Percentiles rank a stretch among this genome's conserved stretches.
phyloP scores from a whole-genome alignment of 2,329 filamentous ascomycete species.

The Talaromyces pinophilus region DNA sequence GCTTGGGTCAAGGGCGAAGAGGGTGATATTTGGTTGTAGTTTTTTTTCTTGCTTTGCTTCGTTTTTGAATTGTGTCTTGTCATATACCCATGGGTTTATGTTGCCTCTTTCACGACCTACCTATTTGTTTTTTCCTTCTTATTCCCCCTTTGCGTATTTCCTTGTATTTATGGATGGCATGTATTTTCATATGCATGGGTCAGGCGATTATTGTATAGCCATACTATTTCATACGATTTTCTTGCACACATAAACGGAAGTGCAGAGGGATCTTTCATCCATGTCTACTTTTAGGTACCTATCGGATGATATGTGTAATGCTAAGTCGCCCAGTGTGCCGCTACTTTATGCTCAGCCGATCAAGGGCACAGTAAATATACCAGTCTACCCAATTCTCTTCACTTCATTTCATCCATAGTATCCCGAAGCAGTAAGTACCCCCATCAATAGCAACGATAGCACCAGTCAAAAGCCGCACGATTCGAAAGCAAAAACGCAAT shows the following conservation, averaged over 20 bases:
- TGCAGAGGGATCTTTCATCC: background rate
- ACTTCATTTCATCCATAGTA: too few relatives aligned
- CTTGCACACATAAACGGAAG: background rate
- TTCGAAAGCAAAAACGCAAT: too few relatives aligned
- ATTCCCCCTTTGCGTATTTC: constrained; percentile 11
- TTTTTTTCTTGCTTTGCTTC: constrained; percentile 1
- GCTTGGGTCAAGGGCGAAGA: constrained; percentile 82
- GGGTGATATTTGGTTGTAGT: constrained; percentile 84
- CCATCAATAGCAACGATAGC: too few relatives aligned
- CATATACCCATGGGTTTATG: constrained; percentile 25
- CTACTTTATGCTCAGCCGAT: too few relatives aligned
- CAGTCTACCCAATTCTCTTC: too few relatives aligned
- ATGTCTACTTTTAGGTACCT: too few relatives aligned
- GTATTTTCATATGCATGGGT: constrained; percentile 6
- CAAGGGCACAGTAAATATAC: too few relatives aligned
- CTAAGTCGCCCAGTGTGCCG: too few relatives aligned
- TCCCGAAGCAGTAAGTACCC: too few relatives aligned
- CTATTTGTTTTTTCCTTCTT: constrained; percentile 15
- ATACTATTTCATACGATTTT: constrained; percentile 1
- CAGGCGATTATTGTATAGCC: constrained; percentile 1
- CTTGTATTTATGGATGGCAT: background rate
- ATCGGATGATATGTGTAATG: too few relatives aligned
- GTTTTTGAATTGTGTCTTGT: background rate
- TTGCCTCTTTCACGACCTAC: constrained; percentile 13
- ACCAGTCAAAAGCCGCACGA: too few relatives aligned